Conservation (phyloP, 495 filamentous ascomycete species). For the Neurospora sp. region DNA sequence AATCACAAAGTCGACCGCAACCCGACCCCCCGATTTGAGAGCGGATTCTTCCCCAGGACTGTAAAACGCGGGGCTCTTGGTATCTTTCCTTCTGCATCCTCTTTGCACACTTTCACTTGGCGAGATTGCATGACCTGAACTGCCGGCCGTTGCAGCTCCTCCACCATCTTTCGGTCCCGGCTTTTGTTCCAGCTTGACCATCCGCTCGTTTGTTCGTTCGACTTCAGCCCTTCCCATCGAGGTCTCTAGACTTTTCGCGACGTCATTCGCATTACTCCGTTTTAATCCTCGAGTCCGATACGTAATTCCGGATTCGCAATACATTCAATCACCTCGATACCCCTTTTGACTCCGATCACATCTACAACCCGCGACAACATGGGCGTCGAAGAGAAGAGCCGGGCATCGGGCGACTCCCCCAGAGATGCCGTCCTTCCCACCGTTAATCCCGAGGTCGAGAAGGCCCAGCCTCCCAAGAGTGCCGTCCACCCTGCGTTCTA, state of each 20-base stretch:
- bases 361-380: conserved; percentile 10
- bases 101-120: not conserved
- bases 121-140: not conserved
- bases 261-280: conserved; percentile 1
- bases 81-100: not conserved
- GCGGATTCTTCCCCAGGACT: not conserved
- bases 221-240: conserved; percentile 4
- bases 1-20: not conserved
- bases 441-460: conserved; percentile 61
- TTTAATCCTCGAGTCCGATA: not conserved
- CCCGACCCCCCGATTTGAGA: not conserved
- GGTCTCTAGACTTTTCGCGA: conserved; percentile 5
- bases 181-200: conserved; percentile 16
- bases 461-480: conserved; percentile 49
- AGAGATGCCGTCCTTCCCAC: conserved; percentile 63
- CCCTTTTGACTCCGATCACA: not conserved
- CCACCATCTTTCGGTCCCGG: not conserved
- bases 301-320: not conserved
- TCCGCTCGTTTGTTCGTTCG: conserved; percentile 18
- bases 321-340: not conserved
- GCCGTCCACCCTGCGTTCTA: conserved; percentile 76
- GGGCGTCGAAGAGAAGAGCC: conserved; percentile 63
- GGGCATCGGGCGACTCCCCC: conserved; percentile 63
- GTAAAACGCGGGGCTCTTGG: not conserved
- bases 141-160: not conserved